These are phyloP conservation scores for Plectranthus barbatus DNA, from an alignment of 257 asterid species.

Conservation along the genomic window DNA sequence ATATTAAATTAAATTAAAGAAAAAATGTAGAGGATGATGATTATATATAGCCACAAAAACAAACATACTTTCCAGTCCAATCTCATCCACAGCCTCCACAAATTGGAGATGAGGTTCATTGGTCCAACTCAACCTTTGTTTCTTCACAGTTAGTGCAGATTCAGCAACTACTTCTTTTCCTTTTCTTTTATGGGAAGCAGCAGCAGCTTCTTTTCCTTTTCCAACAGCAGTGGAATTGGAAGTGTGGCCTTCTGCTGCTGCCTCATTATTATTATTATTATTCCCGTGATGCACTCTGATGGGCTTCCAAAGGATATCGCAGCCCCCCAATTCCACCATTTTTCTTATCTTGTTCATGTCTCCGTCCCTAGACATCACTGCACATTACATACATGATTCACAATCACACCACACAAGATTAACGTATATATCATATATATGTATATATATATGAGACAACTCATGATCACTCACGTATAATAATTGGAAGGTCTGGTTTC, in stretches of 20 bases:
- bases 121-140: too few species aligned
- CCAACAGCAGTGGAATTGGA: too few species aligned
- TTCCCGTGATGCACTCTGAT: too few species aligned
- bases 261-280: too few species aligned
- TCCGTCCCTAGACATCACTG: conserved; percentile 87
- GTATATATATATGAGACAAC: too few species aligned
- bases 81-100: conserved; percentile 52
- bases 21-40: too few species aligned
- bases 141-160: conserved; percentile 7
- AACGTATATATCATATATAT: too few species aligned
- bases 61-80: conserved; percentile 61
- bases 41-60: background rate
- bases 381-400: background rate
- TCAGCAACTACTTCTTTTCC: conserved; percentile 9
- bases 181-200: too few species aligned
- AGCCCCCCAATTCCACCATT: conserved; percentile 73
- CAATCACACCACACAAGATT: too few species aligned
- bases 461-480: conserved; percentile 33
- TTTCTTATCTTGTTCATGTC: conserved; percentile 76
- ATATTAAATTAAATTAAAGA: too few species aligned
- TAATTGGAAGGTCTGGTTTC: conserved; percentile 71
- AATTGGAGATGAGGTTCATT: conserved; percentile 65
- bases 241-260: too few species aligned
- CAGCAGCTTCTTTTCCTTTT: too few species aligned
- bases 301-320: conserved; percentile 80